Conservation (phyloP, 768 basidiomycete genomes). For the Galerina marginata region DNA sequence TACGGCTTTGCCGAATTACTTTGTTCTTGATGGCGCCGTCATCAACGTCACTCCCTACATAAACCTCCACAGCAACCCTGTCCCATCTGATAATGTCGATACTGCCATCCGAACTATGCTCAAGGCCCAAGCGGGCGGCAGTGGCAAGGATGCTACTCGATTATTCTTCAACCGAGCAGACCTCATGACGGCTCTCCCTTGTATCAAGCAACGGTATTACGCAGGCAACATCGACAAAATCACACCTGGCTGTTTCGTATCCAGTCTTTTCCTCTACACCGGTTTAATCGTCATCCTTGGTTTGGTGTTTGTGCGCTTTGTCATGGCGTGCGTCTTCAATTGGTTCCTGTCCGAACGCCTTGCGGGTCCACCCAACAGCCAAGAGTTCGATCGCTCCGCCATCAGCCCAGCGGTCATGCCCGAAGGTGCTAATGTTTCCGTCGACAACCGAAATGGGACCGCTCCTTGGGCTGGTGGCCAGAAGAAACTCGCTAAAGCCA, state of each 20-base stretch:
- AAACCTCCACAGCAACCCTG: slow-evolving; percentile 65
- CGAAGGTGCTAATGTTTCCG: slow-evolving; percentile 92
- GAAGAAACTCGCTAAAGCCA: slow-evolving; percentile 55
- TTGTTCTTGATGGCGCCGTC: slow-evolving; percentile 93
- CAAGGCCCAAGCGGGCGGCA: slow-evolving; percentile 44
- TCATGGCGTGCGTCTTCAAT: slow-evolving; percentile 95
- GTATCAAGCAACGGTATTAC: slow-evolving; percentile 83
- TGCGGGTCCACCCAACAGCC: slow-evolving; percentile 74
- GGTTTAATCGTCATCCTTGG: slow-evolving; percentile 91
- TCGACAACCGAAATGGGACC: slow-evolving; percentile 89
- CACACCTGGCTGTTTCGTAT: slow-evolving; percentile 94
- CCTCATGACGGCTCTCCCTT: slow-evolving; percentile 73
- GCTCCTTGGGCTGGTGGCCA: slow-evolving; percentile 88
- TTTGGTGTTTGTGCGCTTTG: slow-evolving; percentile 89
- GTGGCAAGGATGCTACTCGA: slow-evolving; percentile 90
- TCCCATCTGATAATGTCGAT: slow-evolving; percentile 82
- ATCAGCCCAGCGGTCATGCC: slow-evolving; percentile 97
- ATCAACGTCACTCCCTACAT: slow-evolving; percentile 93
- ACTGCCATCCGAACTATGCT: slow-evolving; percentile 79
- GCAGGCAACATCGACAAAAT: slow-evolving; percentile 98
- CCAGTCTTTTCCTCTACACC: slow-evolving; percentile 85
- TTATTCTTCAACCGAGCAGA: slow-evolving; percentile 77
- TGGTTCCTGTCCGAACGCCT: slow-evolving; percentile 92
- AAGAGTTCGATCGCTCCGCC: slow-evolving; percentile 77
- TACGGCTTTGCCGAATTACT: slow-evolving; percentile 66